Evolutionary conservation across 352 stramenopile species (phyloP), one percentile per base, ranked within the genome.

Genomic region (Thalassiosira ordinaria): DNA sequence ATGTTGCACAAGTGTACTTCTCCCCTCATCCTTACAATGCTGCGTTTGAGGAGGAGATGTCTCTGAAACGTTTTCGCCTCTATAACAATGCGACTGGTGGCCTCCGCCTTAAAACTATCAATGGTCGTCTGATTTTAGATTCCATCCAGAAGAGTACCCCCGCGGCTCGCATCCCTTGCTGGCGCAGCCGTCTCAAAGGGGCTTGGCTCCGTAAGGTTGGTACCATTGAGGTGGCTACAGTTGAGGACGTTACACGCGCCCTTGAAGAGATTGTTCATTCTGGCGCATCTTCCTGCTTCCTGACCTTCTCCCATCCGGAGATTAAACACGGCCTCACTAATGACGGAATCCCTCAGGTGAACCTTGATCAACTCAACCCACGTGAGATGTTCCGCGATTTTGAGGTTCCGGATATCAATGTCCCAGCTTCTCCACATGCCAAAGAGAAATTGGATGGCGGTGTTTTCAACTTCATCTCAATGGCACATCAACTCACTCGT

Each of bases 271-370:
- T 64, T 14, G 9, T 37, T 31, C 14, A 26, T 5, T 22, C 22
- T 7, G 9, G 3, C 4, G 2, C 14, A 2, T 4, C 5, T 3
- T 29, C 33, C 0, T 64, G 56, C 35, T 9, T 13, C 6, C 31
- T 64, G 5, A n/a, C 26, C 11, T 46, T 64, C 56, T 62, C 24
- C 4, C 53, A 62, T 26, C 53, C 53, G 11, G 53, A 62, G 33
- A 35, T 62, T 20, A 62, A 22, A 0, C 31, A 44, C 14, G 56
- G 20, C 14, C 31, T 64, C 18, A 51, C 56, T 1, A 64, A 64
- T 20, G 24, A 64, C 0, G 29, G 56, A 14, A 44, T 64, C 7
- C 56, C 56, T 20, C 53, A 62, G 22, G 27, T 41, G 1, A 62
- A 33, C 53, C 24, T 44, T 8, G 24, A 62, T 26, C 20, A 62